A percentile compares a stretch with the other conserved stretches of the same genome.
Conservation (phyloP, 257 asterid species). For the Ocimum tenuiflorum region DNA sequence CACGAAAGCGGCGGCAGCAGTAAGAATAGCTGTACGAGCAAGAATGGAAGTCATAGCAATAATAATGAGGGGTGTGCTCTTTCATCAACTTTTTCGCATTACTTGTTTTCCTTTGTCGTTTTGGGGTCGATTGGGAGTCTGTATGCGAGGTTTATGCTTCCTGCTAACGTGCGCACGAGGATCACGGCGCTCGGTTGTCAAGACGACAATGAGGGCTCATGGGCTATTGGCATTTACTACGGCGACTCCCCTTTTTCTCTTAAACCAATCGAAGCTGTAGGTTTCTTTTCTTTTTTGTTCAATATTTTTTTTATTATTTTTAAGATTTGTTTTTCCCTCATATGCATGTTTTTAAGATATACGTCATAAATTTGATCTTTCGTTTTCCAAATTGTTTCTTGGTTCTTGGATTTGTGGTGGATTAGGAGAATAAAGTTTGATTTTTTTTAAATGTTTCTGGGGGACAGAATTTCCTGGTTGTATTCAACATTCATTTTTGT, state of each 20-base stretch:
- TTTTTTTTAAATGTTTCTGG: too few relatives aligned
- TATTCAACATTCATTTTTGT: not conserved
- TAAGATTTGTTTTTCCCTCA: not conserved
- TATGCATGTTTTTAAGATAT: not conserved
- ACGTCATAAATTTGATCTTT: not conserved
- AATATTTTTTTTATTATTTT: too few relatives aligned
- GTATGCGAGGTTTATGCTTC: slow-evolving; percentile 47
- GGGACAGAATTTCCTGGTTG: not conserved
- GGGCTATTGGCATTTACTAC: slow-evolving; percentile 83
- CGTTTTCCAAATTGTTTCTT: not conserved
- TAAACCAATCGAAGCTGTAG: slow-evolving; percentile 84
- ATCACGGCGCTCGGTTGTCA: slow-evolving; percentile 51
- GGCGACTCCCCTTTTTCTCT: slow-evolving; percentile 95
- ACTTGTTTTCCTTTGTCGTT: slow-evolving; percentile 50
- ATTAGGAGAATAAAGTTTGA: not conserved
- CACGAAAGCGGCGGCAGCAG: slow-evolving; percentile 15
- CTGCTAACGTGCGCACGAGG: slow-evolving; percentile 53
- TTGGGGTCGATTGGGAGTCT: slow-evolving; percentile 66
- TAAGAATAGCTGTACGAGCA: not conserved
- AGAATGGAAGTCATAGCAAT: slow-evolving; percentile 6
- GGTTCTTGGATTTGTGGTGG: not conserved
- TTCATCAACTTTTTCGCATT: slow-evolving; percentile 45
- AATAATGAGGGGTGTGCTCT: slow-evolving; percentile 21
- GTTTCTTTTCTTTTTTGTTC: not conserved
- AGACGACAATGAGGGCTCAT: slow-evolving; percentile 84